These are phyloP conservation scores for Erodium texanum DNA, from an alignment of 441 rosid genomes.

Conservation along the genomic window DNA sequence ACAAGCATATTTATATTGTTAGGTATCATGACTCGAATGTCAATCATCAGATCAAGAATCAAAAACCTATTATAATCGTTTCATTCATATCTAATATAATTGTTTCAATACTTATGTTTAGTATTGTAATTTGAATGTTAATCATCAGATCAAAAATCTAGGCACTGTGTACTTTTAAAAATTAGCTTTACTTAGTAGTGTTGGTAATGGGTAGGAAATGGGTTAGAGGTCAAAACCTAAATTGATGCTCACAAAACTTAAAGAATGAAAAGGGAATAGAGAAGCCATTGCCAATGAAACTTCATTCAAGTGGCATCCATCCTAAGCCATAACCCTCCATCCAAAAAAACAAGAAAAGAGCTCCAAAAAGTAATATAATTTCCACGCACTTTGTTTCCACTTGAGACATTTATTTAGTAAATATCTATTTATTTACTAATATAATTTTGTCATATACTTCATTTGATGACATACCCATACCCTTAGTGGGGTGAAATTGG, in stretches of 20 bases:
- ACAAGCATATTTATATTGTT: too few relatives aligned
- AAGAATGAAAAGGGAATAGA: background rate
- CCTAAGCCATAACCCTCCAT: background rate
- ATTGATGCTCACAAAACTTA: constrained; percentile 2
- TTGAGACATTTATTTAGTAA: background rate
- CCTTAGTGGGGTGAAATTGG: too few relatives aligned
- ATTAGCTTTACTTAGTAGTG: too few relatives aligned
- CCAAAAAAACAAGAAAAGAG: background rate
- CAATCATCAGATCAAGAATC: too few relatives aligned
- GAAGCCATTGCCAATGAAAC: background rate
- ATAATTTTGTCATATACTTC: background rate
- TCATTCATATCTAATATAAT: too few relatives aligned
- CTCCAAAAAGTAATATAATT: background rate
- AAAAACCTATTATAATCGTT: too few relatives aligned
- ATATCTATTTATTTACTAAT: background rate
- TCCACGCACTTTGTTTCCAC: background rate
- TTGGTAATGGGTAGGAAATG: background rate
- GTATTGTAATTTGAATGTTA: too few relatives aligned
- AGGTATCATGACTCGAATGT: too few relatives aligned
- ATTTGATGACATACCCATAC: background rate
- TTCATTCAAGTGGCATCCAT: background rate
- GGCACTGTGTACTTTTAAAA: too few relatives aligned
- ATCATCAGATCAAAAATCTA: too few relatives aligned
- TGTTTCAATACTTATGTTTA: too few relatives aligned
- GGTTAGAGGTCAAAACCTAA: background rate